These are phyloP conservation scores for Fusarium setosum DNA, from an alignment of 2,329 filamentous ascomycete genomes.

Conservation along the genomic window DNA sequence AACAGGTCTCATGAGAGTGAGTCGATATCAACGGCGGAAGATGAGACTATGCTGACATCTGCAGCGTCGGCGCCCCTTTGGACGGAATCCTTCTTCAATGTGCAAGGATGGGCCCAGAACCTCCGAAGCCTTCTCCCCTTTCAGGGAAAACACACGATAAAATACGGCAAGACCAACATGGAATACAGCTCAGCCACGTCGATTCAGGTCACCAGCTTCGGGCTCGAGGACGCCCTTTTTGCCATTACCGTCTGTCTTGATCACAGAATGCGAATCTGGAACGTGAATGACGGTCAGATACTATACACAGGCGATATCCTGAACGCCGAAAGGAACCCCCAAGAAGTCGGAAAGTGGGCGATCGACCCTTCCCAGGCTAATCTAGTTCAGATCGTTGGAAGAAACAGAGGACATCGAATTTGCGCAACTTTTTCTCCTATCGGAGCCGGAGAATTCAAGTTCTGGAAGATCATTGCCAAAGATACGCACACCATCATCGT, in stretches of 20 bases:
- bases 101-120: conserved; percentile 77
- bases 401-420: conserved; percentile 61
- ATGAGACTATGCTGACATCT: conserved; percentile 7
- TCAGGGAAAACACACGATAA: conserved; percentile 71
- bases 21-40: conserved; percentile 28
- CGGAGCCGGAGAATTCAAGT: conserved; percentile 91
- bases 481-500: conserved; percentile 73
- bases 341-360: conserved; percentile 78
- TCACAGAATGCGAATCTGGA: conserved; percentile 91
- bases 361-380: conserved; percentile 84
- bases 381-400: conserved; percentile 78
- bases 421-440: conserved; percentile 90
- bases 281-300: conserved; percentile 82
- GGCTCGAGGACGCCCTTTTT: conserved; percentile 62
- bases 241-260: conserved; percentile 88
- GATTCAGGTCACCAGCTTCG: conserved; percentile 64
- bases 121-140: conserved; percentile 75
- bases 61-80: conserved; percentile 56
- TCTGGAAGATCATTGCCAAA: conserved; percentile 81
- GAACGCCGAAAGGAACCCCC: conserved; percentile 71
- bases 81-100: conserved; percentile 79
- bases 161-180: conserved; percentile 72
- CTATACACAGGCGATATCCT: conserved; percentile 83
- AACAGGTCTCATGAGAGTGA: conserved; percentile 60
- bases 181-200: conserved; percentile 76